phyloP scores from a whole-genome alignment of 257 asterid genomes.

The Plantago ovata region DNA sequence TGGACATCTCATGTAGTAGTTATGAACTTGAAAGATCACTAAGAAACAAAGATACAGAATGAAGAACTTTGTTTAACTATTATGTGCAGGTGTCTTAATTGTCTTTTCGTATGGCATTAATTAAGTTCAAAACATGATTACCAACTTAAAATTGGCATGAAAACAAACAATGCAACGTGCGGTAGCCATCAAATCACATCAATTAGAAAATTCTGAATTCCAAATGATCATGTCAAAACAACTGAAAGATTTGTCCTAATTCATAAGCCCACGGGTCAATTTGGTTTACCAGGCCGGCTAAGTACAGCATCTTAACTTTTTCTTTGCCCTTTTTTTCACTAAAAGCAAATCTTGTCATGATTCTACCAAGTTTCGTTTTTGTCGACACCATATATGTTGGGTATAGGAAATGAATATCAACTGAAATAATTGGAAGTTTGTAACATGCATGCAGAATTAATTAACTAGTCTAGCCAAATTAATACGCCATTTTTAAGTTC shows the following conservation, averaged over 20 bases:
- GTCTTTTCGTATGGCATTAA: slow-evolving; percentile 43
- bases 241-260: slow-evolving; percentile 26
- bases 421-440: no score
- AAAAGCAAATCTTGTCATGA: slow-evolving; percentile 14
- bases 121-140: slow-evolving; percentile 9
- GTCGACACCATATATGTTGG: neutral
- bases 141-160: slow-evolving; percentile 22
- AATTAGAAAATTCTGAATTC: slow-evolving; percentile 11
- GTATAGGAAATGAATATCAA: neutral
- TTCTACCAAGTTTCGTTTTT: neutral
- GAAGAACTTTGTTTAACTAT: slow-evolving; percentile 7
- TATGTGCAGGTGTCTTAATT: slow-evolving; percentile 25
- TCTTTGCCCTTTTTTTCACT: slow-evolving; percentile 19
- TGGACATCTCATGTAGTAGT: no score
- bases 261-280: slow-evolving; percentile 26
- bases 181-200: slow-evolving; percentile 28
- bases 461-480: no score
- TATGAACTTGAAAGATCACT: neutral
- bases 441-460: no score
- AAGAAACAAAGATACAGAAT: neutral
- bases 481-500: no score
- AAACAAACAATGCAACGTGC: slow-evolving; percentile 37
- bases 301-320: slow-evolving; percentile 48
- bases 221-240: slow-evolving; percentile 4
- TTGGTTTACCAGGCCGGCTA: slow-evolving; percentile 67